phyloP scores from a whole-genome alignment of 306 rosid genomes.

The Adenanthera pavonina region DNA sequence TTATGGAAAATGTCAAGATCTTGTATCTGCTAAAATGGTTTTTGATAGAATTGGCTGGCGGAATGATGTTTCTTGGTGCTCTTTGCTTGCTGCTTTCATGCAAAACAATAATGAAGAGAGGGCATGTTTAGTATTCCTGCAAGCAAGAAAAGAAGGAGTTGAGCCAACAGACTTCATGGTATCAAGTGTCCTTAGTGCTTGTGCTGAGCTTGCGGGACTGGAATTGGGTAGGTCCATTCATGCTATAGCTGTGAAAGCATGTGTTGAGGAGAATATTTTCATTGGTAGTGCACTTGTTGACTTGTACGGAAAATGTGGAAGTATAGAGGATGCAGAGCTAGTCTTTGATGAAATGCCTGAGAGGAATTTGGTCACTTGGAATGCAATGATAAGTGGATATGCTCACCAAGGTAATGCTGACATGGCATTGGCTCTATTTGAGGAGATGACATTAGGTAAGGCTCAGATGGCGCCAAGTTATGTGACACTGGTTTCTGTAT shows the following conservation, averaged over 20 bases:
- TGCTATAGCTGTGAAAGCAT: conserved; percentile 69
- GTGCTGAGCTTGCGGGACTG: conserved; percentile 75
- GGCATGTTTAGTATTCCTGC: conserved; percentile 69
- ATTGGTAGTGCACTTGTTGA: conserved; percentile 89
- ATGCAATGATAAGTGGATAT: conserved; percentile 75
- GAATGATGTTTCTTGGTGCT: conserved; percentile 84
- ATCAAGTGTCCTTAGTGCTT: conserved; percentile 77
- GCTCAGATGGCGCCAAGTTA: conserved; percentile 55
- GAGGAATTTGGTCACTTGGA: conserved; percentile 76
- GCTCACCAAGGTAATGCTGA: conserved; percentile 75
- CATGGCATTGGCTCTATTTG: conserved; percentile 68
- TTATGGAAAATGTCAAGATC: conserved; percentile 76
- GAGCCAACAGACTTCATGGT: conserved; percentile 80
- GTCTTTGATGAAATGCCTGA: conserved; percentile 65
- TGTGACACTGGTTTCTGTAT: conserved; percentile 74
- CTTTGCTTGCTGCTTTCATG: conserved; percentile 69
- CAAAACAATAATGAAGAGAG: conserved; percentile 78
- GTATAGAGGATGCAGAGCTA: conserved; percentile 59
- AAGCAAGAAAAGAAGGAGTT: conserved; percentile 58
- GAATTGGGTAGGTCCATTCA: conserved; percentile 83
- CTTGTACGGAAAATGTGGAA: conserved; percentile 93
- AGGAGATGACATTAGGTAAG: conserved; percentile 55
- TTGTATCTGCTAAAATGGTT: conserved; percentile 60
- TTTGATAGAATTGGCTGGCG: conserved; percentile 52
- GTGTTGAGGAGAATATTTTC: conserved; percentile 74